Evolutionary conservation across 768 basidiomycete species (phyloP).

Genomic region (Pisolithus microcarpus): DNA sequence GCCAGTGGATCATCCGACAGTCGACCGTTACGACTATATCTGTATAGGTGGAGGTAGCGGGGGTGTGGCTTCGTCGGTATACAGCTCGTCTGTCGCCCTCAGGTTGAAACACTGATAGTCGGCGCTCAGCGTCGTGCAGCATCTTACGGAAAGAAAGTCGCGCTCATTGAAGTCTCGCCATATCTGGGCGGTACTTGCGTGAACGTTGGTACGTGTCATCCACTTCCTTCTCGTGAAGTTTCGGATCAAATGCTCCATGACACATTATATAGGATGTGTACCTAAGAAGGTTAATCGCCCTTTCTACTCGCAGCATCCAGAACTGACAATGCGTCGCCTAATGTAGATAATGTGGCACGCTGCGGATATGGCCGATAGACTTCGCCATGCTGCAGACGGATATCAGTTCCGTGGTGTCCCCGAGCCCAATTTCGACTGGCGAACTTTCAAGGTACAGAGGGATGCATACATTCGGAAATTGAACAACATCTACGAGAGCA

Average conservation of each 20-base stretch:
- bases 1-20: constrained; percentile 57
- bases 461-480: constrained; percentile 90
- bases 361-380: constrained; percentile 80
- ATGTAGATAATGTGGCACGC: constrained; percentile 96
- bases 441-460: constrained; percentile 83
- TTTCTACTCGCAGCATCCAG: neutral
- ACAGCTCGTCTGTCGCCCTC: constrained; percentile 18
- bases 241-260: constrained; percentile 5
- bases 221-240: neutral
- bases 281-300: constrained; percentile 73
- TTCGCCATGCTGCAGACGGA: constrained; percentile 64
- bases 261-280: constrained; percentile 67
- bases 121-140: constrained; percentile 75
- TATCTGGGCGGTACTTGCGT: constrained; percentile 93
- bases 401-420: constrained; percentile 63
- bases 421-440: constrained; percentile 77
- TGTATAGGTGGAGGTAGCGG: constrained; percentile 93
- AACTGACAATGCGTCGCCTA: neutral
- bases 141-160: constrained; percentile 87
- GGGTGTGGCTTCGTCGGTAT: constrained; percentile 79
- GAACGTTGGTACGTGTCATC: constrained; percentile 72
- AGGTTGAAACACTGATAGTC: neutral
- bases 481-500: constrained; percentile 87
- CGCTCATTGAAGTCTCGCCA: constrained; percentile 72
- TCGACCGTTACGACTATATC: constrained; percentile 74